Base-by-base conservation (phyloP, 441 rosid genomes). In the Corymbia citriodora region DNA sequence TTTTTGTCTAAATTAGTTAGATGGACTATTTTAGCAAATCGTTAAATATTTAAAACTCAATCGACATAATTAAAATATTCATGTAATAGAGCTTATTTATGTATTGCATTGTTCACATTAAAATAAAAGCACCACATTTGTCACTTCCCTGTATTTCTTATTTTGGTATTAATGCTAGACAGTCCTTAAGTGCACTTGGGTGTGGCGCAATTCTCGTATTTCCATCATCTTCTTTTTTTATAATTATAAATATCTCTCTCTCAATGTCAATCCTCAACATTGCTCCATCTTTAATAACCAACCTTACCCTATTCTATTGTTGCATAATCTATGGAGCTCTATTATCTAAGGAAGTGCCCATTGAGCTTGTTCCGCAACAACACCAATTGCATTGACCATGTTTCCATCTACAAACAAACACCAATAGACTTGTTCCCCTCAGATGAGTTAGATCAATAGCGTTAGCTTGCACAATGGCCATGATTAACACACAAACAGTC, bases 251-350 rank as follows among this genome's bases (percentile, higher is more conserved):
- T 40, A 40, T 40, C 45, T 40, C 14, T 57, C 63, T 57, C 1
- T 57, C 63, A 10, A 57, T 9, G 13, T 57, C 63, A 4, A 57
- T 10, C 7, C 63, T 57, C 63, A 57, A 57, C 1, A 57, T 57
- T 57, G 13, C 29, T 57, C 45, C 6, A 6, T 40, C 45, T 40
- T 40, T 6, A 4, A 40, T 40, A 57, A 57, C 63, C 63, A 23
- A 9, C 6, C 0, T 10, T 29, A 57, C 29, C 7, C 0, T 0
- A 1, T 57, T 57, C 14, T 23, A 0, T 0, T 4, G 0, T 57
- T 0, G 0, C 29, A 0, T 10, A 57, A 57, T 57, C 1, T 23
- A 57, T 3, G 0, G 4, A 57, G 25, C 29, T 9, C 0, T 27
- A 27, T 61, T 61, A 27, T 27, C 17, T 27, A 61, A 61, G 17